Evolutionary conservation across 345 rosid genomes (phyloP).

Genomic region (Erysimum cheiranthoides): DNA sequence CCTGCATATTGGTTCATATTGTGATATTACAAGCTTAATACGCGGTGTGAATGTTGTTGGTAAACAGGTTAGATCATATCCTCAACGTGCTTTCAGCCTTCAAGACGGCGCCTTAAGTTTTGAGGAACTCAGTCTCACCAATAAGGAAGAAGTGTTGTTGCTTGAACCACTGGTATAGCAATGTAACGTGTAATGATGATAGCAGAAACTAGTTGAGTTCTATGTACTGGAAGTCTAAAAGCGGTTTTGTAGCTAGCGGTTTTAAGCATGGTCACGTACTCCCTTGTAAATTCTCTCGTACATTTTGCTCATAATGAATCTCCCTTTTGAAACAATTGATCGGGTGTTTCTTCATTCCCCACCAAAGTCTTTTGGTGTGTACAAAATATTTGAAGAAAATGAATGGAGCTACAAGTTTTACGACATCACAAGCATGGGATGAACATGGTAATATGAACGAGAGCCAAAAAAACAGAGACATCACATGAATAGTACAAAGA

Average conservation of each 20-base stretch:
- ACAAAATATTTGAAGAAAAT: constrained; percentile 25
- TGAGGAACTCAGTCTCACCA: constrained; percentile 68
- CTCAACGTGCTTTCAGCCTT: constrained; percentile 62
- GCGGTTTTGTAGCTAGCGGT: constrained; percentile 2
- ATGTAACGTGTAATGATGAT: constrained; percentile 18
- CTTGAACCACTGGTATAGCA: constrained; percentile 64
- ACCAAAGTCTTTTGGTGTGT: constrained; percentile 12
- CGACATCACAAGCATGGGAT: constrained; percentile 36
- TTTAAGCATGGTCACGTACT: not conserved
- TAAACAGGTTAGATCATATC: constrained; percentile 81
- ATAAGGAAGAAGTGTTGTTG: constrained; percentile 82
- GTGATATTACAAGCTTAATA: constrained; percentile 6
- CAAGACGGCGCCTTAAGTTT: constrained; percentile 60
- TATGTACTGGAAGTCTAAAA: constrained; percentile 17
- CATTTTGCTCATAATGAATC: not conserved
- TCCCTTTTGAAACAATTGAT: constrained; percentile 16
- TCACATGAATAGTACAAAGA: constrained; percentile 19
- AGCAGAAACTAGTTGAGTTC: constrained; percentile 27
- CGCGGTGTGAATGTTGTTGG: constrained; percentile 18
- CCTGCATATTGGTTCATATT: not conserved
- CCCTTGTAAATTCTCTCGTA: constrained; percentile 4
- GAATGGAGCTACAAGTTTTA: constrained; percentile 14
- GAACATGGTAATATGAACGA: constrained; percentile 34
- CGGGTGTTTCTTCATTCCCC: constrained; percentile 20
- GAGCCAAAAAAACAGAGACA: constrained; percentile 23